Evolutionary conservation across 768 basidiomycete species (phyloP).

Genomic region (Mycena indigotica): DNA sequence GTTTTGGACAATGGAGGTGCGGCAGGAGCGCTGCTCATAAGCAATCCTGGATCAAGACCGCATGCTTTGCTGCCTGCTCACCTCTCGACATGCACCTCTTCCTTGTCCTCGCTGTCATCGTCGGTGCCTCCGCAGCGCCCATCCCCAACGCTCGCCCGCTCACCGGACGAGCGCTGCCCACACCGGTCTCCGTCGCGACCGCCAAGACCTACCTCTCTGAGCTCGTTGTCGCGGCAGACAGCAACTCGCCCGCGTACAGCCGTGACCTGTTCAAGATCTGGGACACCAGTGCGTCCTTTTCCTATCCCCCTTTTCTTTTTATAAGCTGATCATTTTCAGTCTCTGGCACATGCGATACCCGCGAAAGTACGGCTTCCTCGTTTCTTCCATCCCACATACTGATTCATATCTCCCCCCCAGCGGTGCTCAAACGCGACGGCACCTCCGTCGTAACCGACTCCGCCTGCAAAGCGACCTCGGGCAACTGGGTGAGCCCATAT

Average conservation of each 20-base stretch:
- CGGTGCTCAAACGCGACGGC: slow-evolving; percentile 49
- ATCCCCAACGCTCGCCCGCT: neutral
- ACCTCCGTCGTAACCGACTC: slow-evolving; percentile 43
- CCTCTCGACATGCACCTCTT: neutral
- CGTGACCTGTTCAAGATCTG: slow-evolving; percentile 49
- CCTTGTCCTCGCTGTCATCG: slow-evolving; percentile 3
- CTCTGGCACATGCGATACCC: slow-evolving; percentile 53
- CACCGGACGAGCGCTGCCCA: slow-evolving; percentile 14
- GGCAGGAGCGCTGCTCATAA: neutral
- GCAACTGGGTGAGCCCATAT: slow-evolving; percentile 55
- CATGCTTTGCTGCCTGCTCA: neutral
- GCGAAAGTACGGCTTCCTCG: slow-evolving; percentile 44
- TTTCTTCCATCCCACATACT: neutral
- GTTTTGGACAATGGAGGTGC: neutral
- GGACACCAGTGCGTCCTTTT: slow-evolving; percentile 44
- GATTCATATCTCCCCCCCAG: slow-evolving; percentile 25
- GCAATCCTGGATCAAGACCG: neutral
- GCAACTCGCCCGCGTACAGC: slow-evolving; percentile 44
- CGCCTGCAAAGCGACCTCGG: slow-evolving; percentile 48
- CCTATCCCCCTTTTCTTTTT: neutral
- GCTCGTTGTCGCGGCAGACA: slow-evolving; percentile 43
- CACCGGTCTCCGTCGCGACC: slow-evolving; percentile 19
- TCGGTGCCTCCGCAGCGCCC: slow-evolving; percentile 1
- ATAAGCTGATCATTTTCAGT: slow-evolving; percentile 32
- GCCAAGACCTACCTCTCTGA: slow-evolving; percentile 20